Evolutionary conservation across 2,329 filamentous ascomycete genomes (phyloP), one percentile per base, ranked within the genome.

Genomic region (Alternaria longipes): DNA sequence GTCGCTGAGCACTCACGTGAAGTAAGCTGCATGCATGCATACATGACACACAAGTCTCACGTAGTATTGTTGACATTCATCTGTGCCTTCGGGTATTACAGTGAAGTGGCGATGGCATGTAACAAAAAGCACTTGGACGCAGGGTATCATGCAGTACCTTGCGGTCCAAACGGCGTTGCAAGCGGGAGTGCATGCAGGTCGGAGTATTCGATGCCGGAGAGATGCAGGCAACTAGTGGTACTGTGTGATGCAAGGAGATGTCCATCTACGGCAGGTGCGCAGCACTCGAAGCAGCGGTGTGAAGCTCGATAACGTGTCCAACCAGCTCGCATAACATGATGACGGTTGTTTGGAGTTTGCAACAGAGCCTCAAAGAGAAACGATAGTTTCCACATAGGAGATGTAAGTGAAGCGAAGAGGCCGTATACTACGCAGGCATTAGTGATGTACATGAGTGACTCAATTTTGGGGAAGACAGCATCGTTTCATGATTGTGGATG

Each of bases 1-100:
- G n/a, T n/a, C 28, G 20, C 32, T 34, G 36, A 8, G 26, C 41
- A 44, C 9, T n/a, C 59, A 61, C 54, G 49, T 61, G 59, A 49
- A 38, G 22, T 18, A 28, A 40, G 42, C 8, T 12, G 28, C 45
- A 50, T 50, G 38, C 44, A 41, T 45, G 18, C 32, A 41, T 45
- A 16, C 32, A 38, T 44, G 26, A 54, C 40, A 18, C 51, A 30
- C 22, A 22, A 22, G 38, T 44, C n/a, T 30, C 3, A 2, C 34
- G 51, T 54, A 41, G 5, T 16, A 38, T 38, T 34, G 8, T 50
- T 22, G 9, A 38, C 32, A 11, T 24, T 24, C 14, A 32, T 36
- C 1, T 50, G 46, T 20, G 32, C 32, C 22, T 6, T 24, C 14
- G 14, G 14, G 32, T n/a, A 34, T 22, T 7, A 26, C 14, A 3